Evolutionary conservation across 352 stramenopile genomes (phyloP).

Genomic region (Globisporangium solare): DNA sequence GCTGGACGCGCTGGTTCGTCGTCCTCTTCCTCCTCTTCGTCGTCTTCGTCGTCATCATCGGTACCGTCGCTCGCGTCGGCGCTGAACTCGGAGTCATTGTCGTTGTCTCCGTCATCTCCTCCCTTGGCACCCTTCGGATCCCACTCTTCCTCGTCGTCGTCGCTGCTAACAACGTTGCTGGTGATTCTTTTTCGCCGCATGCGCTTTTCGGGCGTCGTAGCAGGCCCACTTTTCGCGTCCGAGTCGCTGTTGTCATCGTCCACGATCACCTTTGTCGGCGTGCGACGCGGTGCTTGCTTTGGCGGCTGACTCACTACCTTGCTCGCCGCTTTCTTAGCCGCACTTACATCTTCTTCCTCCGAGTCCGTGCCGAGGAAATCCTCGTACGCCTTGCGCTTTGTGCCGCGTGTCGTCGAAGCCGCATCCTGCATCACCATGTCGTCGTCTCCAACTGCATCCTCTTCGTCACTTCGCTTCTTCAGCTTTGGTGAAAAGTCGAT

Average conservation of each 20-base stretch:
- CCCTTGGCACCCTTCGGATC: constrained; percentile 31
- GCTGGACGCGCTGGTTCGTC: constrained; percentile 22
- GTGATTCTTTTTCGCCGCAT: constrained; percentile 18
- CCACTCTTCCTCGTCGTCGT: constrained; percentile 34
- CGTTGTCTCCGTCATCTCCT: constrained; percentile 23
- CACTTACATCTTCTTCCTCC: constrained; percentile 40
- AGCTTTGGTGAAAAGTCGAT: constrained; percentile 73
- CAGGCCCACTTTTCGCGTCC: constrained; percentile 21
- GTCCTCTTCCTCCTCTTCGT: constrained; percentile 37
- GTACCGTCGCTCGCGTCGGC: constrained; percentile 22
- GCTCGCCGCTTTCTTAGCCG: constrained; percentile 17
- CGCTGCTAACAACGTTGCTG: constrained; percentile 37
- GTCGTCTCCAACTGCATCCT: constrained; percentile 5
- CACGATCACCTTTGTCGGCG: constrained; percentile 46
- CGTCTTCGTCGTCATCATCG: constrained; percentile 45
- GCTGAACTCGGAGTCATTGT: constrained; percentile 57
- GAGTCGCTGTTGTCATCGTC: constrained; percentile 82
- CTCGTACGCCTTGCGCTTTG: constrained; percentile 63
- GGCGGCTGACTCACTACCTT: constrained; percentile 25
- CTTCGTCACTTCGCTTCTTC: constrained; percentile 4
- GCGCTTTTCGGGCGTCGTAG: constrained; percentile 12
- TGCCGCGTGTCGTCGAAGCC: neutral
- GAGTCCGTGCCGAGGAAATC: constrained; percentile 69
- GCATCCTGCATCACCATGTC: constrained; percentile 1
- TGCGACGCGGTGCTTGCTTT: constrained; percentile 18